Evolutionary conservation across 148 eudicot species (phyloP).

Genomic region (Chenopodium formosanum): DNA sequence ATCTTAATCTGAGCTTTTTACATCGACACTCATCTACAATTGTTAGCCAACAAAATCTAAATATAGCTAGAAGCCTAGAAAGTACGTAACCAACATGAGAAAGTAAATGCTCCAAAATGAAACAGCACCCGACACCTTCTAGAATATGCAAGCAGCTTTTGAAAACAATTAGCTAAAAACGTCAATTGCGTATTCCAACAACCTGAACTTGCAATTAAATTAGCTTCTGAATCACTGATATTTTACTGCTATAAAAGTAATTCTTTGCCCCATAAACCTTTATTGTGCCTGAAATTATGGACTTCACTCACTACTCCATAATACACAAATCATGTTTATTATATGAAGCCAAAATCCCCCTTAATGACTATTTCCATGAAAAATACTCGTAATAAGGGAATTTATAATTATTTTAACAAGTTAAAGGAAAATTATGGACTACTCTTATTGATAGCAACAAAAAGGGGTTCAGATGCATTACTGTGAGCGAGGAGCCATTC

Average conservation of each 20-base stretch:
- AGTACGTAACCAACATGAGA: not conserved
- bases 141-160: not conserved
- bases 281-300: not conserved
- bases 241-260: not conserved
- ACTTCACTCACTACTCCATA: not conserved
- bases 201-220: not conserved
- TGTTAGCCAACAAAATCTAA: not conserved
- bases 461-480: constrained; percentile 38
- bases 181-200: not conserved
- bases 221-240: not conserved
- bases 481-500: constrained; percentile 99
- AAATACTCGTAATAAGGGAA: not conserved
- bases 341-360: not conserved
- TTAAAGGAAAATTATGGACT: constrained; percentile 1
- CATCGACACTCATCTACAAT: not conserved
- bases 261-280: not conserved
- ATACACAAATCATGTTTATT: too few relatives aligned
- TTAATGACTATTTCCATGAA: not conserved
- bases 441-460: constrained; percentile 5
- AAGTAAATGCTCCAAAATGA: not conserved
- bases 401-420: not conserved
- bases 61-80: too few relatives aligned
- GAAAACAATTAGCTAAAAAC: not conserved
- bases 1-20: not conserved
- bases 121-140: not conserved